Evolutionary conservation across 352 stramenopile genomes (phyloP).

Genomic region (Sclerospora graminicola): DNA sequence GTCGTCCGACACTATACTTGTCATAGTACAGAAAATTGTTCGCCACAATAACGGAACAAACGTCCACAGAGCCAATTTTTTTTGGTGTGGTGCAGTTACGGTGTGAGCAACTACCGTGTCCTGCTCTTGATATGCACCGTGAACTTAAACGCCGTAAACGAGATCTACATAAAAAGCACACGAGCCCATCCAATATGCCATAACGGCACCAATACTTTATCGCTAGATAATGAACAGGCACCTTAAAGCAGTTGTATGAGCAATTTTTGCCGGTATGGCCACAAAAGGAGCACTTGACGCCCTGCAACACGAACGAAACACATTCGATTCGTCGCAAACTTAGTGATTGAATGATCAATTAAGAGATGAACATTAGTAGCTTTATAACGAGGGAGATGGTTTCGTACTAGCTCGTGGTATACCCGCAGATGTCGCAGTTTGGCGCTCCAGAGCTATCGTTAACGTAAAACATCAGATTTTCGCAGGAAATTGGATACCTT

Average conservation of each 20-base stretch:
- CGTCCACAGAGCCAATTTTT: constrained; percentile 31
- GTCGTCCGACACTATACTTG: constrained; percentile 26
- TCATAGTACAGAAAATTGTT: constrained; percentile 28
- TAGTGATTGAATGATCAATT: neutral
- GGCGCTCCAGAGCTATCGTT: no score
- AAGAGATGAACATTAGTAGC: no score
- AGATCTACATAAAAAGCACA: constrained; percentile 16
- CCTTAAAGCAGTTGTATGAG: constrained; percentile 46
- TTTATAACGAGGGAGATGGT: no score
- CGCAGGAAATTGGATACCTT: no score
- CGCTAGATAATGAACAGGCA: constrained; percentile 3
- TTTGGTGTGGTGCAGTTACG: constrained; percentile 10
- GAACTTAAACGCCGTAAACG: constrained; percentile 32
- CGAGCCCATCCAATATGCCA: no score
- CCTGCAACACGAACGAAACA: constrained; percentile 13
- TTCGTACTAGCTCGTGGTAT: no score
- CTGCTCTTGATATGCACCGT: constrained; percentile 28
- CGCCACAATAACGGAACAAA: constrained; percentile 43
- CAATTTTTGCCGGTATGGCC: constrained; percentile 60
- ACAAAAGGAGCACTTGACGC: constrained; percentile 47
- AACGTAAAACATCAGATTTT: no score
- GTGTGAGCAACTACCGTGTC: constrained; percentile 14
- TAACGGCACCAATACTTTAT: neutral
- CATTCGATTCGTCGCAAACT: neutral
- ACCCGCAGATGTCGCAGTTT: no score